Percentiles rank a stretch among this genome's conserved stretches.
phyloP scores from a whole-genome alignment of 2,329 filamentous ascomycete genomes.

The Fusarium anthophilum region DNA sequence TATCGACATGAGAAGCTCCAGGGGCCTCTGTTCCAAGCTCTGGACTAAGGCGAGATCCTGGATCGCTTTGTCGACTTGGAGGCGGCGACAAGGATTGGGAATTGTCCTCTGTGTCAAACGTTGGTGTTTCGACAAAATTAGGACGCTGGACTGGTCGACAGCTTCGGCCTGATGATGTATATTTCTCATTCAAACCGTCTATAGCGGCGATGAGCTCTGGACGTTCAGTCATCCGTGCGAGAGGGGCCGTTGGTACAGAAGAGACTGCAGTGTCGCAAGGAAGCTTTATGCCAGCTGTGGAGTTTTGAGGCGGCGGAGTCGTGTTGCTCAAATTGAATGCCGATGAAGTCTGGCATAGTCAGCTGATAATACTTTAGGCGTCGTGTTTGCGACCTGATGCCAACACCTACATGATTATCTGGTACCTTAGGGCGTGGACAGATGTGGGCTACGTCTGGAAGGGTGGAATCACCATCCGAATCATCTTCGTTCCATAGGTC shows the following conservation, averaged over 20 bases:
- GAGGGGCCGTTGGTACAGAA: background rate
- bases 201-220: accelerated
- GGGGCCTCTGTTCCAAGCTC: background rate
- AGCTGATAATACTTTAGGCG: background rate
- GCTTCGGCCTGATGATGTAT: background rate
- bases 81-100: background rate
- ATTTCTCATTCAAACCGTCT: background rate
- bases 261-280: too few relatives aligned
- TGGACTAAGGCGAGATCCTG: background rate
- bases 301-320: background rate
- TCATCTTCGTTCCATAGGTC: background rate
- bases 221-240: background rate
- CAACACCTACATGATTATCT: too few relatives aligned
- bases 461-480: background rate
- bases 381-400: too few relatives aligned
- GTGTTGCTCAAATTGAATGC: accelerated
- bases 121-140: background rate
- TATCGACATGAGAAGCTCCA: accelerated
- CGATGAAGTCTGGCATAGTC: background rate
- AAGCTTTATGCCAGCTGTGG: background rate
- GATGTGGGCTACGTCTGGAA: background rate
- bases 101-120: background rate
- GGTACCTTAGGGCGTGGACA: accelerated
- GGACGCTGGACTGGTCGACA: background rate
- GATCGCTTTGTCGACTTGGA: background rate